Base-by-base conservation (phyloP, 345 rosid species). In the Angophora floribunda region DNA sequence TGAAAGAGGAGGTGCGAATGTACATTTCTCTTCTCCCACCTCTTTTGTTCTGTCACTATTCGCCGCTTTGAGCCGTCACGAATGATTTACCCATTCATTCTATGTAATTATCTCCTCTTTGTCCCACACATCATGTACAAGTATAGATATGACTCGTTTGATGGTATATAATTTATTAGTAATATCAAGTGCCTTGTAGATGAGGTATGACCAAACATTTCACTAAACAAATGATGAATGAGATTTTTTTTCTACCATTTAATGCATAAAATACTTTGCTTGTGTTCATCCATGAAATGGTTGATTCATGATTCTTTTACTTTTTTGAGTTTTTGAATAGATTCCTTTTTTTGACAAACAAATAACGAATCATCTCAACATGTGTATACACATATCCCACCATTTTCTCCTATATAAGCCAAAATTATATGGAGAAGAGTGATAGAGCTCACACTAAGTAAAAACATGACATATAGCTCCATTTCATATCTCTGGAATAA, bases 181-280 rank as follows among this genome's bases (percentile, higher is more conserved):
- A 50, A 9, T 50, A 50, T 50, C 51, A 50, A 50, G 51, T 50
- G 13, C 51, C 51, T 50, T 50, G 51, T 50, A 36, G 41, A 50
- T 50, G 51, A 9, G 51, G 12, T 50, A 50, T 50, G 51, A 50
- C 10, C 51, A 50, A 50, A 50, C 51, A 50, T 50, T 51, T 93
- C 95, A 30, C 96, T 97, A 95, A 89, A 94, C 88, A 90, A 21
- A 93, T 92, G 63, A 85, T 97, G 92, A 96, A 96, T 91, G 93
- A 96, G 87, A 97, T 52, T 6, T 22, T 52, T 52, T 52, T 17
- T 22, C 17, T 52, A 7, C 24, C 7, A 53, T 7, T 53, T 19
- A 19, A 3, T 53, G 21, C 49, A 7, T 47, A 7, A 47, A 47
- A 47, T 47, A 47, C 49, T 7, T 47, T 47, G 49, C 13, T 13